Percentiles rank a stretch among this genome's conserved stretches.
Conservation (phyloP, 2,329 filamentous ascomycete species). For the Arthrobotrys sphaeroides region DNA sequence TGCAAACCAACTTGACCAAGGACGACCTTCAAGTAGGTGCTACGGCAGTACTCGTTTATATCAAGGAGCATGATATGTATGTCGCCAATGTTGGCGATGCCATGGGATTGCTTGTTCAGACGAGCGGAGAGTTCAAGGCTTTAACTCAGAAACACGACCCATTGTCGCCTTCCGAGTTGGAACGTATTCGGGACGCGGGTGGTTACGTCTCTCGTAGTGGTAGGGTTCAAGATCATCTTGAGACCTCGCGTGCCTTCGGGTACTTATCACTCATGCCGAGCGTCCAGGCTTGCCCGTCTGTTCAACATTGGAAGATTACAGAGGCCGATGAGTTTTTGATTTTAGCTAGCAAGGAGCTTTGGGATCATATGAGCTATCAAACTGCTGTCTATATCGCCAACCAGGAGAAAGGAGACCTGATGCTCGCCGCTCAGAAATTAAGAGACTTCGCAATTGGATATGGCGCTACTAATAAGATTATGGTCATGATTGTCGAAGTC, state of each 20-base stretch:
- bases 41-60: constrained; percentile 88
- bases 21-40: constrained; percentile 91
- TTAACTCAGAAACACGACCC: constrained; percentile 94
- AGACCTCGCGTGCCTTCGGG: constrained; percentile 93
- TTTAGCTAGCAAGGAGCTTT: constrained; percentile 88
- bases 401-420: constrained; percentile 85
- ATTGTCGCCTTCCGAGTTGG: constrained; percentile 81
- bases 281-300: constrained; percentile 88
- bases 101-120: constrained; percentile 92
- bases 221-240: constrained; percentile 87
- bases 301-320: constrained; percentile 72
- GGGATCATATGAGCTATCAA: constrained; percentile 91
- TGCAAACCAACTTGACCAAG: constrained; percentile 73
- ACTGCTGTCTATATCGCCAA: constrained; percentile 91
- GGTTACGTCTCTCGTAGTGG: constrained; percentile 96
- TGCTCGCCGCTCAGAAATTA: constrained; percentile 93
- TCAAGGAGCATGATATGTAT: constrained; percentile 88
- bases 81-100: constrained; percentile 96
- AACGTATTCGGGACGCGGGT: constrained; percentile 90
- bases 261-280: constrained; percentile 92
- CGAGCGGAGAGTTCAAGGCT: constrained; percentile 82
- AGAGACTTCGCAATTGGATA: constrained; percentile 95
- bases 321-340: constrained; percentile 94
- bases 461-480: constrained; percentile 91
- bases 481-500: constrained; percentile 98